Percentiles rank a stretch among this genome's conserved stretches.
Conservation (phyloP, 495 filamentous ascomycete species). For the Hypoxylon intermedium region DNA sequence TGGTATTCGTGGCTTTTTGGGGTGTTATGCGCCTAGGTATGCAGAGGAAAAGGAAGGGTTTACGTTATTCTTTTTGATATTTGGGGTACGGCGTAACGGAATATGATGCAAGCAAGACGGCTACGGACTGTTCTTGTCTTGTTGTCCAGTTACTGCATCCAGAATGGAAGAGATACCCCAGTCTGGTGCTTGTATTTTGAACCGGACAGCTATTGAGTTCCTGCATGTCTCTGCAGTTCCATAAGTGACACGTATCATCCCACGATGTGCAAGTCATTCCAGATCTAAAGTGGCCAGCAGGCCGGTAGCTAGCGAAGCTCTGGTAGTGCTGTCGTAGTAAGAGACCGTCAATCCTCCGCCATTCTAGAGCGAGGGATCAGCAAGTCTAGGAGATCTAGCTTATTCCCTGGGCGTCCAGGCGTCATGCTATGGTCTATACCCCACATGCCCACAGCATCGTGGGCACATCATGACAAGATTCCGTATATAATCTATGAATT, state of each 20-base stretch:
- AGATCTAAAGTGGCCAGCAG: neutral
- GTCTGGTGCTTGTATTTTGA: constrained; percentile 36
- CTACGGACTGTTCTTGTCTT: constrained; percentile 36
- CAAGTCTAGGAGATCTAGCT: constrained; percentile 3
- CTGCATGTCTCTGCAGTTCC: neutral
- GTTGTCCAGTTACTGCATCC: constrained; percentile 23
- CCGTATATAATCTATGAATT: constrained; percentile 18
- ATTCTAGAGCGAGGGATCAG: constrained; percentile 5
- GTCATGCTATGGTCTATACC: constrained; percentile 18
- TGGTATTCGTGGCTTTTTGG: constrained; percentile 17
- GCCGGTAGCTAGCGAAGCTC: constrained; percentile 1
- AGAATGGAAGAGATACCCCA: constrained; percentile 40
- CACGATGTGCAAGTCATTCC: no score
- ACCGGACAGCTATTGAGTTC: constrained; percentile 17
- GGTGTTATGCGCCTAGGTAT: constrained; percentile 11
- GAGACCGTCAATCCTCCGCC: constrained; percentile 4
- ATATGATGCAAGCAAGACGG: constrained; percentile 35
- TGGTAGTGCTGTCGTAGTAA: constrained; percentile 1
- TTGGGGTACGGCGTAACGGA: constrained; percentile 39
- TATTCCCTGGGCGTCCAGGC: constrained; percentile 22
- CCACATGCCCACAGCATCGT: constrained; percentile 16
- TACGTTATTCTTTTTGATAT: constrained; percentile 27
- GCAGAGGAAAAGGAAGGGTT: constrained; percentile 23
- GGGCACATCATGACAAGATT: neutral
- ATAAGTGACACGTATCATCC: neutral